phyloP scores from a whole-genome alignment of 2,329 filamentous ascomycete species.

The Stachybotrys chartarum region DNA sequence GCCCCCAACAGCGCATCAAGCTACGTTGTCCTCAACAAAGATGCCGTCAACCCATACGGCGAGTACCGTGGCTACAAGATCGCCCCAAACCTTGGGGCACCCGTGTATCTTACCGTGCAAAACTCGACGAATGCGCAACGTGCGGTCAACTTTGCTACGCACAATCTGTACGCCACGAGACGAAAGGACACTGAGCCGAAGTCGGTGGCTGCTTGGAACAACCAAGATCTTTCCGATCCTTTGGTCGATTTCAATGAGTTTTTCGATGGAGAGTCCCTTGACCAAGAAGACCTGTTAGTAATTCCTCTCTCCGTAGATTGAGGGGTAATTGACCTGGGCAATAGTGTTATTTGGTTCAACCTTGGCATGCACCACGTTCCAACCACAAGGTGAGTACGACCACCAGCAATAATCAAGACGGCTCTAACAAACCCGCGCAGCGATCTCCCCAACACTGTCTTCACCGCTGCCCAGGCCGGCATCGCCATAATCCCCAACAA shows the following conservation, averaged over 20 bases:
- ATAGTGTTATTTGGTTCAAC: slow-evolving; percentile 41
- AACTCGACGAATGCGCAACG: slow-evolving; percentile 39
- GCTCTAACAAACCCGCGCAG: background rate
- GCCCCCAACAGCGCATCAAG: background rate
- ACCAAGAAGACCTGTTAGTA: slow-evolving; percentile 23
- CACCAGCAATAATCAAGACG: background rate
- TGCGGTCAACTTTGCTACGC: slow-evolving; percentile 38
- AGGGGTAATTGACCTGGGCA: background rate
- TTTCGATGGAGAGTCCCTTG: slow-evolving; percentile 29
- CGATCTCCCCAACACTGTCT: slow-evolving; percentile 39
- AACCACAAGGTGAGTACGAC: slow-evolving; percentile 25
- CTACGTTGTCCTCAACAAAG: slow-evolving; percentile 40
- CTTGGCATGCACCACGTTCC: slow-evolving; percentile 52
- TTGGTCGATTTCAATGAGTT: slow-evolving; percentile 41
- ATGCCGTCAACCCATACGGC: slow-evolving; percentile 39
- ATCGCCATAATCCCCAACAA: slow-evolving; percentile 15
- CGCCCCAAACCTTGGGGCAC: background rate
- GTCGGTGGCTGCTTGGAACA: slow-evolving; percentile 36
- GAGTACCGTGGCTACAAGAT: slow-evolving; percentile 37
- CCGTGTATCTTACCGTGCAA: slow-evolving; percentile 35
- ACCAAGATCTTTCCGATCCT: slow-evolving; percentile 36
- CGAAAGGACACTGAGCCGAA: slow-evolving; percentile 46
- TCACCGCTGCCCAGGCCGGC: slow-evolving; percentile 3
- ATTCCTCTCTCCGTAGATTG: background rate
- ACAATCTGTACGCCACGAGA: slow-evolving; percentile 42